Base-by-base conservation (phyloP, 1,139 yeast genomes). In the Nadsonia starkeyi-henricii region DNA sequence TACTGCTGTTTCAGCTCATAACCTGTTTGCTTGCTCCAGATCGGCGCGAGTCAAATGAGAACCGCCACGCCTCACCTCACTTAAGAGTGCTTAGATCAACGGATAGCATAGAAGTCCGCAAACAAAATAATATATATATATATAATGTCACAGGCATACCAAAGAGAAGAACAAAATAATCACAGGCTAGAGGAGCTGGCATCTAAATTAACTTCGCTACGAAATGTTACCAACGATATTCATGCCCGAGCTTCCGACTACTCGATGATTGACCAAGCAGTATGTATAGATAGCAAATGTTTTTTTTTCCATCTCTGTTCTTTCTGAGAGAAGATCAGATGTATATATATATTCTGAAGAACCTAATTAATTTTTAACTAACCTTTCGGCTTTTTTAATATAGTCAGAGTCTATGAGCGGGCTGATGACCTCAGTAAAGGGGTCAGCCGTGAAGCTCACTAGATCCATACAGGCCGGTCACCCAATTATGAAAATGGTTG, bases 391-490 rank as follows among this genome's bases (percentile, higher is more conserved):
- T 43, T 20, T 19, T 47, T 43, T 45, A 43, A 13, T 45, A 20
- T 39, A 57, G 60, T 58, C 68, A 30, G 69, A 67, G 48, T 58
- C 83, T 45, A 78, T 89, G 64, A 73, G 79, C 52, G 68, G 73
- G 42, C 65, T 86, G 57, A 70, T 78, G 65, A 71, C 70, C 19
- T 78, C 75, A 57, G 76, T 89, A 17, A 78, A 75, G 54, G 68
- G 79, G 52, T 78, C 95, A 0, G 79, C 94, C 30, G 69, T 75
- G 2, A 78, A 83, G 47, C 72, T 89, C 44, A 68, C 83, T 30
- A 74, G 82, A 45, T 73, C 81, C 1, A 70, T 78, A 60, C 67
- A 66, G 45, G 70, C 77, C 5, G 84, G 84, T 18, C 78, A 76
- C 43, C 73, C 76, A 20, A 63, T 77, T 30, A 73, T 78, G 68